Evolutionary conservation across 202 grass and related monocot genomes (phyloP).

Genomic region (Carex sylvatica): DNA sequence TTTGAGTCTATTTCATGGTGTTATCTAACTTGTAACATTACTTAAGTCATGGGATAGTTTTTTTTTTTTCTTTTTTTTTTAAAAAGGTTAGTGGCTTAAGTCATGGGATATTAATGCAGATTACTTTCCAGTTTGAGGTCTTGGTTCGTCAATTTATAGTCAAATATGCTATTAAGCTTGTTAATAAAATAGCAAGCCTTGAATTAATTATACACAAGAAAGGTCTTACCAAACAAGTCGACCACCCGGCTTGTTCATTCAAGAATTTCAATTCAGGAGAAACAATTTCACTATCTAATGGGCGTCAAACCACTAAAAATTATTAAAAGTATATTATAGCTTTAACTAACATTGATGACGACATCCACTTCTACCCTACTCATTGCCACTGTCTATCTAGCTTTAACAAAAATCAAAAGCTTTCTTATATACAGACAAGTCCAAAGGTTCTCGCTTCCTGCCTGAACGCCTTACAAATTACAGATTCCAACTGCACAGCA

Average conservation of each 20-base stretch:
- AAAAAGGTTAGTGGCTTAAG: too few relatives aligned
- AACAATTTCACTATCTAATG: not conserved
- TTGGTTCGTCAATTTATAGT: not conserved
- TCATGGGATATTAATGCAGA: not conserved
- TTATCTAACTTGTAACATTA: too few relatives aligned
- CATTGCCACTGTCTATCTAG: conserved; percentile 6
- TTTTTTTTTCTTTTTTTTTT: too few relatives aligned
- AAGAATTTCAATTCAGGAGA: not conserved
- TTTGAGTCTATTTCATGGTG: too few relatives aligned
- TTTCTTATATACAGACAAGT: conserved; percentile 30
- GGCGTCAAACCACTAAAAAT: not conserved
- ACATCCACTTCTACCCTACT: not conserved
- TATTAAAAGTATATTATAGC: conserved; percentile 16
- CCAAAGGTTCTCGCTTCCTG: not conserved
- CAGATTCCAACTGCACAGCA: conserved; percentile 21
- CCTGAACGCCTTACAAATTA: not conserved
- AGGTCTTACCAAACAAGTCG: not conserved
- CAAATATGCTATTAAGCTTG: not conserved
- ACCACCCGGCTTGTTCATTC: not conserved
- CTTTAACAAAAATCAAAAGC: conserved; percentile 27
- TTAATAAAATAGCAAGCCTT: not conserved
- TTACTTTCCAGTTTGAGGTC: not conserved
- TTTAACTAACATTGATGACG: conserved; percentile 18
- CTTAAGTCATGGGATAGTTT: too few relatives aligned
- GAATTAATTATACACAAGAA: too few relatives aligned